Percentiles rank a stretch among this genome's conserved stretches.
These are phyloP conservation scores for Trifolium repens DNA, from an alignment of 306 rosid species.

Conservation along the genomic window DNA sequence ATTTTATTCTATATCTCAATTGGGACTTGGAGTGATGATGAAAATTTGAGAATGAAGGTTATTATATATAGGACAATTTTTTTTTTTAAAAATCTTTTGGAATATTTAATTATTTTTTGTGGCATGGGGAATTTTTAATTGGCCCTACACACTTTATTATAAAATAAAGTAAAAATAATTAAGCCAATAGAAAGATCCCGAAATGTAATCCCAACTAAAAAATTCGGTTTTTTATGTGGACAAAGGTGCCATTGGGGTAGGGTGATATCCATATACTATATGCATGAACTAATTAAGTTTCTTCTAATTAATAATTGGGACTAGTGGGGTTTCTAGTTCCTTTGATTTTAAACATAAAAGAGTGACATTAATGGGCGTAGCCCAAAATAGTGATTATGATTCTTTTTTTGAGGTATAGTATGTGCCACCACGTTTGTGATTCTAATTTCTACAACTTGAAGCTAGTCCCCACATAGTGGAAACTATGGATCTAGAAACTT, in stretches of 20 bases:
- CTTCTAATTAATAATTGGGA: not conserved
- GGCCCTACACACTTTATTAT: not conserved
- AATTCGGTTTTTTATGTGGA: not conserved
- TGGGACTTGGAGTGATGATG: constrained; percentile 28
- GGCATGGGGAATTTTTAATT: not conserved
- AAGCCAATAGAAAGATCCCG: not conserved
- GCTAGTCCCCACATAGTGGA: too few species aligned
- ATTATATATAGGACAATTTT: constrained; percentile 16
- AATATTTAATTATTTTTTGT: not conserved
- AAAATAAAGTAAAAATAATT: not conserved
- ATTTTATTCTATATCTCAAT: not conserved
- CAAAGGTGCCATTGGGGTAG: not conserved
- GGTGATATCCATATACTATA: not conserved
- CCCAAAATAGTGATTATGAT: not conserved
- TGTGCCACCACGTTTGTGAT: not conserved
- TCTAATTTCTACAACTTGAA: not conserved
- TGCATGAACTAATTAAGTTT: not conserved
- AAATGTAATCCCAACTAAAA: not conserved
- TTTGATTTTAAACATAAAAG: constrained; percentile 23
- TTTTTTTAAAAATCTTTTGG: not conserved
- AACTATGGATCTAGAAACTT: too few species aligned
- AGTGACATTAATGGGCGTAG: constrained; percentile 16
- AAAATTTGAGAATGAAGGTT: constrained; percentile 11
- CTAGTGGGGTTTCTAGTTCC: constrained; percentile 17
- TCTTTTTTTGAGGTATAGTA: not conserved